Evolutionary conservation across 441 rosid genomes (phyloP).

Genomic region (Adansonia gregorii): DNA sequence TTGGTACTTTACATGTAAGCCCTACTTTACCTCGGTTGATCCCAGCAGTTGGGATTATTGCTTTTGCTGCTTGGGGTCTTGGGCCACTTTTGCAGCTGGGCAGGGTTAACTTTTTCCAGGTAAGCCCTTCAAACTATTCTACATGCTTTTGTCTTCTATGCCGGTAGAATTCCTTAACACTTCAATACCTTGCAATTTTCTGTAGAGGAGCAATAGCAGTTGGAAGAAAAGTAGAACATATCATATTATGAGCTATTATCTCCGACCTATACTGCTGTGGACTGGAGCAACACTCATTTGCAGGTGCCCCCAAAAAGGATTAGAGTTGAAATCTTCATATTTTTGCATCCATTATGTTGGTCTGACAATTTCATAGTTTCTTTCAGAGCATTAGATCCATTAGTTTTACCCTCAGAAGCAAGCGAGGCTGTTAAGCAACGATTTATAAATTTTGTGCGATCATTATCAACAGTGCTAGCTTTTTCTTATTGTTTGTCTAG

Average conservation of each 20-base stretch:
- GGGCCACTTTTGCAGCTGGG: conserved; percentile 54
- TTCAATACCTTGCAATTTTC: conserved; percentile 26
- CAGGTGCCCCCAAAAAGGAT: conserved; percentile 46
- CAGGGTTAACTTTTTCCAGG: conserved; percentile 51
- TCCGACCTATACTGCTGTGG: conserved; percentile 73
- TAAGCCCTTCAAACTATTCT: conserved; percentile 32
- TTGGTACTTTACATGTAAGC: conserved; percentile 48
- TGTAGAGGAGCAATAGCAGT: conserved; percentile 56
- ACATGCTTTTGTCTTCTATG: conserved; percentile 25
- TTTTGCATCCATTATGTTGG: conserved; percentile 22
- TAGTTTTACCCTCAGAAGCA: conserved; percentile 64
- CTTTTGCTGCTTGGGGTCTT: conserved; percentile 74
- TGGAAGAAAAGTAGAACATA: conserved; percentile 56
- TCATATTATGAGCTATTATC: conserved; percentile 55
- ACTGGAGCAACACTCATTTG: conserved; percentile 64
- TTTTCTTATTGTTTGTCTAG: conserved; percentile 73
- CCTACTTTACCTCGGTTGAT: conserved; percentile 47
- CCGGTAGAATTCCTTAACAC: conserved; percentile 29
- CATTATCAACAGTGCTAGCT: conserved; percentile 66
- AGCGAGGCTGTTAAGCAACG: conserved; percentile 71
- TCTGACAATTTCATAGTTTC: conserved; percentile 32
- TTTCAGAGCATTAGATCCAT: conserved; percentile 65
- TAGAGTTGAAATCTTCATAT: conserved; percentile 8
- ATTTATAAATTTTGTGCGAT: conserved; percentile 54
- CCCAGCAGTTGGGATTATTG: conserved; percentile 63